Evolutionary conservation across 805 yeast species (phyloP).

Genomic region (Sugiyamaella americana): DNA sequence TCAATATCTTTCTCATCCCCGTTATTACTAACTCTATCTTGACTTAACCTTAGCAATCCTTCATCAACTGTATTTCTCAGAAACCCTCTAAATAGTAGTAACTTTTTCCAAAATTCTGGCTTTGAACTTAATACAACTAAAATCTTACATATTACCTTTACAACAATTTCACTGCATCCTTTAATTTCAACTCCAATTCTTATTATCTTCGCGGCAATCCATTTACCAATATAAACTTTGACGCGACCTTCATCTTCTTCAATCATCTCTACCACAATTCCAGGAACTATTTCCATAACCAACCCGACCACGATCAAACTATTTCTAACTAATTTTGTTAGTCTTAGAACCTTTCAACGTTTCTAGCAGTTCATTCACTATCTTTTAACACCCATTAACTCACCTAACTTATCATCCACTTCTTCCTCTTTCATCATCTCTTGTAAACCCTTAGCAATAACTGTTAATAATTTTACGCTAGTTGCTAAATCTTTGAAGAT

Average conservation of each 20-base stretch:
- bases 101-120: background rate
- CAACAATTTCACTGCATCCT: background rate
- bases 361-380: background rate
- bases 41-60: background rate
- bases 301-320: background rate
- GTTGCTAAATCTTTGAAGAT: background rate
- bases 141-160: background rate
- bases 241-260: background rate
- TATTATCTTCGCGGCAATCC: background rate
- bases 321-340: background rate
- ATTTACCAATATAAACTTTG: background rate
- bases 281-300: background rate
- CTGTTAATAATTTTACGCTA: background rate
- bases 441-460: background rate
- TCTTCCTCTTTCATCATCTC: background rate
- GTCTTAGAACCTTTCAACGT: background rate
- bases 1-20: background rate
- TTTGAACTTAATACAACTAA: background rate
- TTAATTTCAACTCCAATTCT: background rate
- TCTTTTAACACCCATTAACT: background rate
- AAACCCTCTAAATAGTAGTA: background rate
- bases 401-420: background rate
- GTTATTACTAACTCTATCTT: background rate
- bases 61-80: background rate
- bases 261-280: background rate